Base-by-base conservation (phyloP, 1,284 basidiomycete genomes). In the Ustilago vetiveriae region DNA sequence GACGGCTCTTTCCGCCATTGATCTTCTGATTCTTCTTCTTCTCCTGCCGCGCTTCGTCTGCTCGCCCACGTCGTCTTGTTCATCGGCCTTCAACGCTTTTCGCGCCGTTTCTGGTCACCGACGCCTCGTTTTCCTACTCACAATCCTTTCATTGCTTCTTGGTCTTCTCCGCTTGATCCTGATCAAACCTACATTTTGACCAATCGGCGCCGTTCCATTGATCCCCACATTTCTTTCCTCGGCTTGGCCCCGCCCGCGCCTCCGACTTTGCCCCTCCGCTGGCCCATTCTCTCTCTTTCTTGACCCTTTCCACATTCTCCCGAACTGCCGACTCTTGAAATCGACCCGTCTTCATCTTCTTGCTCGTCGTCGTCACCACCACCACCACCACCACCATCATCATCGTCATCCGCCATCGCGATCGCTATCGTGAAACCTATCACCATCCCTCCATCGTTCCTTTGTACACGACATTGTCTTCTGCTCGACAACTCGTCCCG, bases 1-100 rank as follows among this genome's bases (percentile, higher is more conserved):
- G 17, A 38, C 58, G 52, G 59, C 52, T 63, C 59, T 56, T 52
- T 63, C 52, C 59, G 59, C 48, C 33, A 27, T 29, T 37, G 26
- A 43, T 45, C 42, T 50, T 50, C 50, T 41, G 47, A 38, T 14
- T 37, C 7, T 37, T 21, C 14, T 21, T 19, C 36, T 33, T 27
- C 42, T n/a, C n/a, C n/a, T 42, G 33, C 33, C 39, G 27, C 27
- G 27, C 27, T n/a, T n/a, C n/a, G n/a, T n/a, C n/a, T n/a, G n/a
- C n/a, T n/a, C n/a, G n/a, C n/a, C n/a, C n/a, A n/a, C n/a, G n/a
- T n/a, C n/a, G n/a, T n/a, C n/a, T n/a, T 36, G 36, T 44, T 32
- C 36, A 29, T 44, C 27, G 29, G 33, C 13, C 33, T 4, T 35
- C 29, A 36, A 33, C 53, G 53, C 33, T 30, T 13, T 37, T 23